Percentiles rank a stretch among this genome's conserved stretches.
These are phyloP conservation scores for Chondrus crispus DNA, from an alignment of 23 red algal species.

Conservation along the genomic window DNA sequence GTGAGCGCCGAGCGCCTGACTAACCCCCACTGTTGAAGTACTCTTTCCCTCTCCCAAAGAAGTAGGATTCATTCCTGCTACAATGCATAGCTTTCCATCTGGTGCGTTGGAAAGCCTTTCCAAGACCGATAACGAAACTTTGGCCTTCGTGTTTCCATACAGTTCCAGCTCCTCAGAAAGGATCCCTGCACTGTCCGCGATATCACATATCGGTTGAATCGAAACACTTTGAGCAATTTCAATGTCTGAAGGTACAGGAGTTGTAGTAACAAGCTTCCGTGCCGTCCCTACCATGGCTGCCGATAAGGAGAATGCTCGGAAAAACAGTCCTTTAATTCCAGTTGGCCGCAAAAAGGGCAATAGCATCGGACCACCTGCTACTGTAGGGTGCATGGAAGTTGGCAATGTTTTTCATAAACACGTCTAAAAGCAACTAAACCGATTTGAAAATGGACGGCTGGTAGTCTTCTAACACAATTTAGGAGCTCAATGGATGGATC, in stretches of 20 bases:
- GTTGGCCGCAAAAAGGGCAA: too few relatives aligned
- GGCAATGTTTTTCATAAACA: too few relatives aligned
- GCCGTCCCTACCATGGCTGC: constrained; percentile 26
- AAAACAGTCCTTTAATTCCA: too few relatives aligned
- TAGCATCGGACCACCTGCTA: too few relatives aligned
- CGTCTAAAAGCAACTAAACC: too few relatives aligned
- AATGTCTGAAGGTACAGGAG: constrained; percentile 86
- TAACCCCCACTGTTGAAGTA: constrained; percentile 91
- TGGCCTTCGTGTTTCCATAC: constrained; percentile 90
- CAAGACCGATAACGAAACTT: constrained; percentile 77
- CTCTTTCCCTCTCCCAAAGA: constrained; percentile 95
- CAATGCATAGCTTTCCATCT: constrained; percentile 83
- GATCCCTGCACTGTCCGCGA: constrained; percentile 74
- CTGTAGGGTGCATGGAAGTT: too few relatives aligned
- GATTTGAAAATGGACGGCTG: too few relatives aligned
- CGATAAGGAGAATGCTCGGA: too few relatives aligned
- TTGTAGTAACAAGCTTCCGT: constrained; percentile 39
- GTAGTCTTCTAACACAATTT: too few relatives aligned
- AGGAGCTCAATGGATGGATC: too few relatives aligned
- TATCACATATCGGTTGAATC: constrained; percentile 55
- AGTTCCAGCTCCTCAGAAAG: constrained; percentile 67
- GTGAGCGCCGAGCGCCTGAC: constrained; percentile 97
- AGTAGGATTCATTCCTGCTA: constrained; percentile 95
- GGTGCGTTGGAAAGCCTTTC: constrained; percentile 46
- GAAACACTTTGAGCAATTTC: constrained; percentile 90